Percentiles rank a stretch among this genome's conserved stretches.
These are phyloP conservation scores for Xanthoconium stramineum DNA, from an alignment of 768 basidiomycete genomes.

Conservation along the genomic window DNA sequence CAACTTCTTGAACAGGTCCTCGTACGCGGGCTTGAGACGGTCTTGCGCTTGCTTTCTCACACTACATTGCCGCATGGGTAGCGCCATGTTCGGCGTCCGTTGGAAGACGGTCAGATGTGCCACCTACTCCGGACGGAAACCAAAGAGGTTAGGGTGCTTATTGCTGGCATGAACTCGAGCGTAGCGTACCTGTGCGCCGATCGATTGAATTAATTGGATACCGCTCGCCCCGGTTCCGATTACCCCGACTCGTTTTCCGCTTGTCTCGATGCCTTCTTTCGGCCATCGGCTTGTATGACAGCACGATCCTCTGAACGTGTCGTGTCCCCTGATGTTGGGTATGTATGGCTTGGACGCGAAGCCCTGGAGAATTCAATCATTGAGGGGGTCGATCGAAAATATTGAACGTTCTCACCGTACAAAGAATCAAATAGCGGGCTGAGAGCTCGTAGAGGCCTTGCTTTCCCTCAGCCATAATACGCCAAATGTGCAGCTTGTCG, in stretches of 20 bases:
- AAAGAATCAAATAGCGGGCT: constrained; percentile 7
- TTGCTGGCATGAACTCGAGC: neutral
- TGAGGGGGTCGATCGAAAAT: neutral
- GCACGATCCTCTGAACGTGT: constrained; percentile 6
- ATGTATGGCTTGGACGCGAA: too few relatives aligned
- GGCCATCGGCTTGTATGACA: too few relatives aligned
- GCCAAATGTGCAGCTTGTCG: neutral
- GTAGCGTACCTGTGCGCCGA: constrained; percentile 11
- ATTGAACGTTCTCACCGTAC: neutral
- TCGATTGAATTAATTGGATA: constrained; percentile 10
- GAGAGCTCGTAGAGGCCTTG: neutral
- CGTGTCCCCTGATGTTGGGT: constrained; percentile 10
- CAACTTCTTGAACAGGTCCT: constrained; percentile 4
- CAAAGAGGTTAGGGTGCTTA: neutral
- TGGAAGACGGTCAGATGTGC: constrained; percentile 14
- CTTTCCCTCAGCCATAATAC: neutral
- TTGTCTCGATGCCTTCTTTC: too few relatives aligned
- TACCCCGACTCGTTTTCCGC: constrained; percentile 10
- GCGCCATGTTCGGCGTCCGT: constrained; percentile 12
- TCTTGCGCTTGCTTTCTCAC: constrained; percentile 4
- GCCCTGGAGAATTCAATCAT: neutral
- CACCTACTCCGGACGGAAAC: constrained; percentile 7
- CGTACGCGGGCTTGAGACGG: constrained; percentile 14
- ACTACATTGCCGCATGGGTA: constrained; percentile 7
- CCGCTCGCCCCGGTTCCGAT: too few relatives aligned